Evolutionary conservation across 768 basidiomycete species (phyloP), one percentile per base, ranked within the genome.

Genomic region (Piloderma croceum): DNA sequence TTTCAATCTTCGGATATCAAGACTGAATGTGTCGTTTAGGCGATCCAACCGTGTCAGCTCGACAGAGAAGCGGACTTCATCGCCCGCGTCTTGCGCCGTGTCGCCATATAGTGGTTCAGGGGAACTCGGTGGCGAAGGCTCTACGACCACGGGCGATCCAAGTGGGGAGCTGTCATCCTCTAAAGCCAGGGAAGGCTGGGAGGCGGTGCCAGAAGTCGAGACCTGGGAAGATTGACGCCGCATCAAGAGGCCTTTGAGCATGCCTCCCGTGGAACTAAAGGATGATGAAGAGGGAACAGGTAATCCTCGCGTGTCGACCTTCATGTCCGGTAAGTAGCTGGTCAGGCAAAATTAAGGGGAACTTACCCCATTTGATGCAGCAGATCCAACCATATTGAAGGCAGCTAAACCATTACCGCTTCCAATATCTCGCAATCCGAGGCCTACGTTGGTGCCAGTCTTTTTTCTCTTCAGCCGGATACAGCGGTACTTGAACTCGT

Each of bases 51-150:
- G 70, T 34, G 94, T 97, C 47, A 99, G 64, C 68, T 99, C 96
- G 46, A 97, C 85, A 10, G 81, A 89, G 70, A 98, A 98, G 50
- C 89, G 80, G 50, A 99, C 90, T 78, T 98, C 96, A 52, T 94
- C 94, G 22, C 91, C 91, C 15, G 79, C 77, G 55, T 98, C 96
- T 50, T 86, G 77, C 4, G 71, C 57, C n/a, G 67, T 51, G 42
- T 88, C 88, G 11, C 93, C 93, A 53, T 94, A 97, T 17, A 83
- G 56, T 17, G 81, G 65, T 40, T 83, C 76, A n/a, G 54, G 49
- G 37, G 63, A 63, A n/a, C 67, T 25, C 6, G 60, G 50, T n/a
- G 57, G 43, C 27, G 59, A 37, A 2, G 71, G 63, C 44, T 79
- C 77, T 20, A 57, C 56, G 17, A 68, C 49, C n/a, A 70, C 56